These are phyloP conservation scores for Quercus alba DNA, from an alignment of 306 rosid species.

Conservation along the genomic window DNA sequence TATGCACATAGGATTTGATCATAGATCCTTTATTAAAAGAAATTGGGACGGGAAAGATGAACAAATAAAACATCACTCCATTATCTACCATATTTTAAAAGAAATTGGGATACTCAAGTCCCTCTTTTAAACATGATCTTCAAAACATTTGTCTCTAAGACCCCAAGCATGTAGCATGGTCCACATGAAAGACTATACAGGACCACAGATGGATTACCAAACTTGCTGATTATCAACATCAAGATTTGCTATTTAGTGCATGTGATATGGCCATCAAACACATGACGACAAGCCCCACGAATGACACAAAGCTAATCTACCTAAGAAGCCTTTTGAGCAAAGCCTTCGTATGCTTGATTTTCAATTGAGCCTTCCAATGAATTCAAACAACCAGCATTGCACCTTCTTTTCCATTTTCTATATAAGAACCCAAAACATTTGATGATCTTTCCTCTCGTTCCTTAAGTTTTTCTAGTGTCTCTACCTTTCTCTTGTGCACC, in stretches of 20 bases:
- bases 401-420: conserved; percentile 11
- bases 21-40: too few relatives aligned
- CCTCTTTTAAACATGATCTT: too few relatives aligned
- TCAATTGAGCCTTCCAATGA: neutral
- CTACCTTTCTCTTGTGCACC: neutral
- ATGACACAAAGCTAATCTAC: neutral
- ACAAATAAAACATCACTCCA: too few relatives aligned
- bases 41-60: too few relatives aligned
- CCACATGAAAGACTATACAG: neutral
- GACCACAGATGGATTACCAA: too few relatives aligned
- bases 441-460: neutral
- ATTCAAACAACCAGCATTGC: neutral
- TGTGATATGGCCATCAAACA: neutral
- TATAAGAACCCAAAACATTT: neutral
- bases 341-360: neutral
- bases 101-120: too few relatives aligned
- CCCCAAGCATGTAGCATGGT: neutral
- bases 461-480: neutral
- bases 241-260: neutral
- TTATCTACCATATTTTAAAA: too few relatives aligned
- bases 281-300: neutral
- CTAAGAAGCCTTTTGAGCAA: neutral
- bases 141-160: neutral
- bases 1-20: too few relatives aligned
- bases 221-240: neutral